A percentile compares a stretch with the other conserved stretches of the same genome.
phyloP scores from a whole-genome alignment of 2,329 filamentous ascomycete species.

The Dendrostoma leiphaemia region DNA sequence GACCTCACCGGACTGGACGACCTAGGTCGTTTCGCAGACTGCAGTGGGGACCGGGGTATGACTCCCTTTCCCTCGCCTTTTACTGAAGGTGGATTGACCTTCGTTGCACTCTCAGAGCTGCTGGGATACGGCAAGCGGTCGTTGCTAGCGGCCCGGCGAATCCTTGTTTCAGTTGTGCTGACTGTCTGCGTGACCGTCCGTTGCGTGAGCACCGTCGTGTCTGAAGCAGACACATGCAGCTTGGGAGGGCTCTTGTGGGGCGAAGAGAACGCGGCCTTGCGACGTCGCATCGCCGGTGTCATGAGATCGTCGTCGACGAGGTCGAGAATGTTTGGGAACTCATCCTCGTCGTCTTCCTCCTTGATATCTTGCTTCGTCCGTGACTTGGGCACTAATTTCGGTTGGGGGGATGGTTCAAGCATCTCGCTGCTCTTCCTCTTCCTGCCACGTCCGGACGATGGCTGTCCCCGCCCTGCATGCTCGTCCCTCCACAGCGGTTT shows the following conservation, averaged over 20 bases:
- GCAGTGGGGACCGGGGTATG: not conserved
- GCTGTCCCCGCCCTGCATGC: constrained; percentile 36
- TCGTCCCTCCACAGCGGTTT: constrained; percentile 43
- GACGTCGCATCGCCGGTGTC: constrained; percentile 21
- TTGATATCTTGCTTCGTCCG: constrained; percentile 29
- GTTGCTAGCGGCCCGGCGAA: constrained; percentile 13
- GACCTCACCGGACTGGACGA: not conserved
- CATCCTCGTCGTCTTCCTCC: constrained; percentile 37
- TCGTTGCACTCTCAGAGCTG: not conserved
- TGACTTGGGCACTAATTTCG: constrained; percentile 30
- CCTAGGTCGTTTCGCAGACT: not conserved
- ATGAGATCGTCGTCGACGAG: constrained; percentile 31
- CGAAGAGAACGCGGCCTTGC: constrained; percentile 35
- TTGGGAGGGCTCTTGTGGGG: constrained; percentile 23
- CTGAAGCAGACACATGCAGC: constrained; percentile 7
- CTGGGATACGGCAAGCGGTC: not conserved
- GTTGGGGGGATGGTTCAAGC: constrained; percentile 27
- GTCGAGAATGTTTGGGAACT: constrained; percentile 55
- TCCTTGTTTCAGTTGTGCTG: constrained; percentile 22
- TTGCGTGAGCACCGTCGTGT: constrained; percentile 20
- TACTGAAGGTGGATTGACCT: constrained; percentile 15
- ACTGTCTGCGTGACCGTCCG: constrained; percentile 23
- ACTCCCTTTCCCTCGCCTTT: constrained; percentile 16
- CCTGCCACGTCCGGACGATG: constrained; percentile 38
- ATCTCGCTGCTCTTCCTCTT: constrained; percentile 54